Evolutionary conservation across 352 stramenopile genomes (phyloP).

Genomic region (Globisporangium parvum): DNA sequence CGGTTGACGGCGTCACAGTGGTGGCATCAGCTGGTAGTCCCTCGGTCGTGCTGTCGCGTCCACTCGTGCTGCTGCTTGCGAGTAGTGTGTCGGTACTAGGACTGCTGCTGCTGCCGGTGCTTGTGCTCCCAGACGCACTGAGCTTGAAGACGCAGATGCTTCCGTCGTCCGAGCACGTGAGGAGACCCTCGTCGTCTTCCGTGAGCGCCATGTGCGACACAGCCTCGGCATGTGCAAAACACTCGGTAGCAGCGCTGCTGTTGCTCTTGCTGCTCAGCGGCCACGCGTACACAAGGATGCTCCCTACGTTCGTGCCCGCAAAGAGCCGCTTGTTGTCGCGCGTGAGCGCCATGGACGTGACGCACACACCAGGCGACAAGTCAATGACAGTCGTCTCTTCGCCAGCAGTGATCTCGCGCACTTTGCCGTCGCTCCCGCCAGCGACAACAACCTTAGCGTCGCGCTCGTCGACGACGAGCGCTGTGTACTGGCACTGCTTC

Average conservation of each 20-base stretch:
- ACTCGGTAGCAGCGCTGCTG: slow-evolving; percentile 21
- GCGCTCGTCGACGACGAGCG: slow-evolving; percentile 42
- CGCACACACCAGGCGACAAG: slow-evolving; percentile 25
- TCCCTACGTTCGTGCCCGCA: slow-evolving; percentile 53
- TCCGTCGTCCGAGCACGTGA: slow-evolving; percentile 58
- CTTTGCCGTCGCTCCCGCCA: slow-evolving; percentile 55
- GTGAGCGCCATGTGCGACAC: slow-evolving; percentile 72
- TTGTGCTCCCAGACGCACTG: too few species aligned
- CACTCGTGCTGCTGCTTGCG: not conserved
- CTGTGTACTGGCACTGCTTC: slow-evolving; percentile 73
- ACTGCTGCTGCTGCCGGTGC: not conserved
- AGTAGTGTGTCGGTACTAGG: not conserved
- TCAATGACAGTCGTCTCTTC: slow-evolving; percentile 56
- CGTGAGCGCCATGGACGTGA: slow-evolving; percentile 55
- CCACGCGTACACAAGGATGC: slow-evolving; percentile 57
- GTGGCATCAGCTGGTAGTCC: not conserved
- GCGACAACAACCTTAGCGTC: slow-evolving; percentile 49
- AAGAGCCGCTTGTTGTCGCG: slow-evolving; percentile 62
- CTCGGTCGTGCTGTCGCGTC: too few species aligned
- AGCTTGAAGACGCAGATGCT: slow-evolving; percentile 57
- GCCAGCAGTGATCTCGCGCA: slow-evolving; percentile 52
- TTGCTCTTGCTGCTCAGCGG: slow-evolving; percentile 37
- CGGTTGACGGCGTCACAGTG: not conserved
- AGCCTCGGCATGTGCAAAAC: slow-evolving; percentile 49
- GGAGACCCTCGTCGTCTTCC: slow-evolving; percentile 53